Percentiles rank a stretch among this genome's conserved stretches.
Conservation (phyloP, 2,329 filamentous ascomycete species). For the Diaporthe sp. region DNA sequence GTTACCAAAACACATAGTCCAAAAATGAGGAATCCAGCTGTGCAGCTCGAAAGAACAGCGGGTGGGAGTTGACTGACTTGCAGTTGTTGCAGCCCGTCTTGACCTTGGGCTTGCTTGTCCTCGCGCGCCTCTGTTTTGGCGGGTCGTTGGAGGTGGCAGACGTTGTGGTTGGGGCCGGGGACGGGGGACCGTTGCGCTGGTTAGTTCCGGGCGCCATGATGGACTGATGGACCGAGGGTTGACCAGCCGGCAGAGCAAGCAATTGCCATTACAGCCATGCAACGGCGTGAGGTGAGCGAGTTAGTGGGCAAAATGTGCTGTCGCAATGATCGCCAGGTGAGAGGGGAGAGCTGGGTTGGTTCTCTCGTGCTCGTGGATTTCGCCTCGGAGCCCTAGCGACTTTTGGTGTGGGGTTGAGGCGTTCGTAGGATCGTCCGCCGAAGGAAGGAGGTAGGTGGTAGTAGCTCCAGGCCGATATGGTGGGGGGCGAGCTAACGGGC, state of each 20-base stretch:
- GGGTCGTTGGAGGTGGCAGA: constrained; percentile 38
- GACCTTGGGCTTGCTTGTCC: constrained; percentile 71
- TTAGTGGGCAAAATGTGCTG: neutral
- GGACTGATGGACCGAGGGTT: neutral
- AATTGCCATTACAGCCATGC: constrained; percentile 36
- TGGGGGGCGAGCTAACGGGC: constrained; percentile 1
- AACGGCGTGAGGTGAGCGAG: neutral
- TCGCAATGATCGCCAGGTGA: neutral
- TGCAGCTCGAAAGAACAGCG: constrained; percentile 25
- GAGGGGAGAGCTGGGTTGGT: neutral
- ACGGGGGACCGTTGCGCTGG: constrained; percentile 27
- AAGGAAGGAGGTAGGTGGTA: constrained; percentile 10
- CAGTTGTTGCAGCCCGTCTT: constrained; percentile 77
- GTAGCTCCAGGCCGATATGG: constrained; percentile 15
- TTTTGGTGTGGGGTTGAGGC: constrained; percentile 26
- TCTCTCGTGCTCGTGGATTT: neutral
- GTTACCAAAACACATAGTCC: constrained; percentile 5
- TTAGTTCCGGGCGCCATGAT: constrained; percentile 33
- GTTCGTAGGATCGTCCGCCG: constrained; percentile 3
- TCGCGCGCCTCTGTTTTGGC: constrained; percentile 54
- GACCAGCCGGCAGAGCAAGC: constrained; percentile 13
- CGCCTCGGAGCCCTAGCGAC: neutral
- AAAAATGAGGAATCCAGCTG: neutral
- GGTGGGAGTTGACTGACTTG: constrained; percentile 66
- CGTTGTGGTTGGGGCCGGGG: constrained; percentile 29